Evolutionary conservation across 257 asterid species (phyloP).

Genomic region (Gentiana dahurica): DNA sequence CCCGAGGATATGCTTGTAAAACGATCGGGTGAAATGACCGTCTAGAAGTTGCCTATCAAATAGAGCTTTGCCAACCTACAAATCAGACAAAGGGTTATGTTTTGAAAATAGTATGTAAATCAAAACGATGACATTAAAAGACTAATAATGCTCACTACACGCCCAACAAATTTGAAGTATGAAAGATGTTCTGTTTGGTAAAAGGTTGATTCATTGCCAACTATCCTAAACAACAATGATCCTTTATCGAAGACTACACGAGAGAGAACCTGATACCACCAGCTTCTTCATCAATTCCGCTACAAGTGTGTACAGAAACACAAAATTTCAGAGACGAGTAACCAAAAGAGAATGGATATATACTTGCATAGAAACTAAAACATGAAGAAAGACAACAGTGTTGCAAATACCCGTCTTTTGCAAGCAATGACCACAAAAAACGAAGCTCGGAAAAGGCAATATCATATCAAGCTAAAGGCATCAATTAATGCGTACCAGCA

Average conservation of each 20-base stretch:
- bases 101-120: conserved; percentile 2
- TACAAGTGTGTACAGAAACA: conserved; percentile 37
- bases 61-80: conserved; percentile 96
- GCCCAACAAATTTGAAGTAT: conserved; percentile 89
- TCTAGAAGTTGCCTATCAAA: conserved; percentile 99
- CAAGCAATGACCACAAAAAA: conserved; percentile 85
- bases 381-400: background rate
- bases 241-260: conserved; percentile 95
- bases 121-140: conserved; percentile 7
- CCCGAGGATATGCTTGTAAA: conserved; percentile 94
- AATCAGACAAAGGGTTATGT: conserved; percentile 16
- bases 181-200: conserved; percentile 98
- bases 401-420: conserved; percentile 73
- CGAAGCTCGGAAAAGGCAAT: no score
- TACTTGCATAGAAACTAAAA: background rate
- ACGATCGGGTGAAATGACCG: conserved; percentile 93
- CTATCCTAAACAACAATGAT: conserved; percentile 77
- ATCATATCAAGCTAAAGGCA: no score
- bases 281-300: conserved; percentile 74
- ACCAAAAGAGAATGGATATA: background rate
- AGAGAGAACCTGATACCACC: conserved; percentile 96
- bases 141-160: conserved; percentile 62
- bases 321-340: background rate
- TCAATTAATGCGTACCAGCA: no score
- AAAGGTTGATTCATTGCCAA: conserved; percentile 89